Base-by-base conservation (phyloP, 23 red algal species). In the Pyropia yezoensis region DNA sequence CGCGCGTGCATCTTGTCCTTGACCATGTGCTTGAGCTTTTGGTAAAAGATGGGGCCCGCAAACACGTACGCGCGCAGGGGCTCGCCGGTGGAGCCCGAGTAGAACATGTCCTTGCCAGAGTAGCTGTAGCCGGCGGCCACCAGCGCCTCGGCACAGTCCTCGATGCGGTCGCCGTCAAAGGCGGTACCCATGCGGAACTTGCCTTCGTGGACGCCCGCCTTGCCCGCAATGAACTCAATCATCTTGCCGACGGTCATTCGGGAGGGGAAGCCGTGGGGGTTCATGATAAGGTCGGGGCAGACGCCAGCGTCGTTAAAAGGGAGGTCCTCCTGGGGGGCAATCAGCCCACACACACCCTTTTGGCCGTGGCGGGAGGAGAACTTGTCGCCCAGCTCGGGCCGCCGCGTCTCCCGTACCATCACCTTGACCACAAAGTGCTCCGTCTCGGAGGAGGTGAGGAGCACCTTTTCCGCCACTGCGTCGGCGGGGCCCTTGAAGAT, bases 301-400 rank as follows among this genome's bases (percentile, higher is more conserved):
- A 97, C 87, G 27, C 93, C 93, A 59, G 70, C 77, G 22, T 97
- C 80, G n/a, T 73, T 82, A 57, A 81, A 97, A 50, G 93, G 93
- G 78, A 97, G 77, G 39, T 97, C 93, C 58, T 77, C 77, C 57
- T 89, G 80, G 20, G 71, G 53, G 52, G 74, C 77, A 75, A 97
- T 82, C 62, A 87, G 27, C n/a, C 85, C 85, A 24, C 77, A 78
- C 14, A 97, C 93, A 33, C 93, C 93, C 65, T 97, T 97, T 67
- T 97, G 93, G 13, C 93, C 93, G 62, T 89, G 84, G n/a, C 93
- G 84, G 27, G 93, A 97, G 20, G 93, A 87, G 69, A 89, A 97
- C 75, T 97, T 97, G 73, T 97, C 93, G 47, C 93, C 93, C 49
- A 89, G 63, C 18, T 89, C 83, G 49, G 84, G 83, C 18, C 72